Evolutionary conservation across 2,329 filamentous ascomycete genomes (phyloP).

Genomic region (Hymenoscyphus infarciens): DNA sequence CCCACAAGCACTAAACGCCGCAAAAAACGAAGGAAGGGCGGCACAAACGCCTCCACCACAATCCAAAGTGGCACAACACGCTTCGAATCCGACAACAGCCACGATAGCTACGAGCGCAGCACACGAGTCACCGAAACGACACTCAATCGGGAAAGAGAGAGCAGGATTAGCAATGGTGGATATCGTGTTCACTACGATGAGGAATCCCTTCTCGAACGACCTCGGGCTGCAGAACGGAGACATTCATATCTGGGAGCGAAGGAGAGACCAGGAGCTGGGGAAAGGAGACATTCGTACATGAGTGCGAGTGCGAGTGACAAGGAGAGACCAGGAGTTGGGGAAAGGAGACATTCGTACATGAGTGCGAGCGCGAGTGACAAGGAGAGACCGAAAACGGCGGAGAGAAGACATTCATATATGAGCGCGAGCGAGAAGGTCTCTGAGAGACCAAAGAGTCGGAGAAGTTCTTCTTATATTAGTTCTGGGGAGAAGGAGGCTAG

Average conservation of each 20-base stretch:
- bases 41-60: not conserved
- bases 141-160: not conserved
- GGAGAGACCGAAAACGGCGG: not conserved
- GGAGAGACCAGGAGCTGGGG: not conserved
- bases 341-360: not conserved
- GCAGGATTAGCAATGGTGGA: not conserved
- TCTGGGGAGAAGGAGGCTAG: not conserved
- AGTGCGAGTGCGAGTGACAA: not conserved
- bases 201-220: not conserved
- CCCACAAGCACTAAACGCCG: not conserved
- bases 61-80: constrained; percentile 4
- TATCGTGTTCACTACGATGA: not conserved
- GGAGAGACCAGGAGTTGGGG: not conserved
- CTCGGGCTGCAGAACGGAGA: not conserved
- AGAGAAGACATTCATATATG: not conserved
- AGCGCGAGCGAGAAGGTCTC: not conserved
- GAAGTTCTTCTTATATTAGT: not conserved
- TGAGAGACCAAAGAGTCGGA: not conserved
- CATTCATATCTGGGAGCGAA: not conserved
- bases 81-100: not conserved
- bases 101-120: not conserved
- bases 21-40: constrained; percentile 6
- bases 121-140: not conserved
- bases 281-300: not conserved
- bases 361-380: not conserved